A percentile compares a stretch with the other conserved stretches of the same genome.
Evolutionary conservation across 176 grass and related monocot species (phyloP).

Genomic region (Oryza meridionalis): DNA sequence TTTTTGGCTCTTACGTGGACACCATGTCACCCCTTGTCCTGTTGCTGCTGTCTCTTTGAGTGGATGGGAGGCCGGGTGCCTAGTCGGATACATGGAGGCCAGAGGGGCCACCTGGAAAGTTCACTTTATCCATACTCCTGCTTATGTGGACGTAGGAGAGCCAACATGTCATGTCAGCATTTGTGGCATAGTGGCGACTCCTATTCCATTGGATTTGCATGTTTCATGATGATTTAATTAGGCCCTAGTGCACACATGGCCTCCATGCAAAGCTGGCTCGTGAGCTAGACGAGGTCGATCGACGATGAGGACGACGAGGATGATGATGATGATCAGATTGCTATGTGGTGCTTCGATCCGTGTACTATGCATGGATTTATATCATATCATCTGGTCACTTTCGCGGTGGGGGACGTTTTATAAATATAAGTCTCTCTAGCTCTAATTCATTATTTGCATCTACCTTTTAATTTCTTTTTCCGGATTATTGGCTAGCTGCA

Average conservation of each 20-base stretch:
- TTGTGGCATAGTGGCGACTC: slow-evolving; percentile 20
- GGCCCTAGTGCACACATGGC: not conserved
- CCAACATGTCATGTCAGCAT: slow-evolving; percentile 26
- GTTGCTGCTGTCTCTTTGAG: not conserved
- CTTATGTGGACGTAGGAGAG: slow-evolving; percentile 44
- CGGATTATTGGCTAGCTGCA: not conserved
- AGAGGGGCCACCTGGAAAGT: slow-evolving; percentile 32
- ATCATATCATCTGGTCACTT: not conserved
- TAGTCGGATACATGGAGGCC: slow-evolving; percentile 24
- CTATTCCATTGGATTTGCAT: not conserved
- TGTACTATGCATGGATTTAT: not conserved
- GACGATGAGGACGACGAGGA: not conserved
- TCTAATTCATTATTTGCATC: not conserved
- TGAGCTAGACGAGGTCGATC: not conserved
- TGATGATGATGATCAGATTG: not conserved
- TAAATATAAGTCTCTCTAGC: not conserved
- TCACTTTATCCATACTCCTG: slow-evolving; percentile 31
- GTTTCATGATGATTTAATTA: not conserved
- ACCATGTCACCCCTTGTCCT: slow-evolving; percentile 31
- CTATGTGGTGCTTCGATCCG: not conserved
- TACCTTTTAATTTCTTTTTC: not conserved
- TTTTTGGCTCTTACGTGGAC: slow-evolving; percentile 43
- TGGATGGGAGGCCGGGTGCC: slow-evolving; percentile 33
- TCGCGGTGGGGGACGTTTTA: not conserved
- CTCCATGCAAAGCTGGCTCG: not conserved